Conservation (phyloP, 2,329 filamentous ascomycete genomes). For the Penicillium brevicompactum region DNA sequence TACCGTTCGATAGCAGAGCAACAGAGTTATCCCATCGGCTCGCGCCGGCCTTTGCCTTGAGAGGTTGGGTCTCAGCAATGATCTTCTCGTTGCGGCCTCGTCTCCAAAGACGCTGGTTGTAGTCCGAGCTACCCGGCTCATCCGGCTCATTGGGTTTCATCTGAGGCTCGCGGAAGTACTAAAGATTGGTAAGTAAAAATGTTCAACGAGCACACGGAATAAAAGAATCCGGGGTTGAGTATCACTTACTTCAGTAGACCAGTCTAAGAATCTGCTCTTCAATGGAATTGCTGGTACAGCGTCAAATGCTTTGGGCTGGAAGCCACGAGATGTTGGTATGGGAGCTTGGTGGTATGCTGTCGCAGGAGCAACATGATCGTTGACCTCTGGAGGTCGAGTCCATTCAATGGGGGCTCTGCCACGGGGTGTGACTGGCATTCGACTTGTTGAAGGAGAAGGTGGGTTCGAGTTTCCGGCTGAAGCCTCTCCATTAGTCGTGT, state of each 20-base stretch:
- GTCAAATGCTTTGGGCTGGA: constrained; percentile 62
- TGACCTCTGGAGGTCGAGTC: constrained; percentile 71
- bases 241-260: constrained; percentile 74
- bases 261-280: constrained; percentile 82
- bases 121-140: constrained; percentile 93
- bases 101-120: constrained; percentile 92
- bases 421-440: constrained; percentile 47
- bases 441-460: constrained; percentile 35
- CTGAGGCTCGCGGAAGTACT: constrained; percentile 95
- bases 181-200: constrained; percentile 31
- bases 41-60: constrained; percentile 83
- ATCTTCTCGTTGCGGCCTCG: constrained; percentile 91
- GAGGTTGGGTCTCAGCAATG: constrained; percentile 86
- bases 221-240: constrained; percentile 16
- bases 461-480: constrained; percentile 27
- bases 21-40: constrained; percentile 84
- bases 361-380: constrained; percentile 66
- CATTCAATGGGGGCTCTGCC: constrained; percentile 60
- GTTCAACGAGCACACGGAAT: constrained; percentile 1
- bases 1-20: constrained; percentile 83
- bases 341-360: constrained; percentile 75
- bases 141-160: constrained; percentile 97
- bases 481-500: constrained; percentile 37
- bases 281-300: constrained; percentile 70
- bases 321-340: constrained; percentile 78